Conservation (phyloP, 306 rosid species). For the barrel medic (Medicago truncatula) region DNA sequence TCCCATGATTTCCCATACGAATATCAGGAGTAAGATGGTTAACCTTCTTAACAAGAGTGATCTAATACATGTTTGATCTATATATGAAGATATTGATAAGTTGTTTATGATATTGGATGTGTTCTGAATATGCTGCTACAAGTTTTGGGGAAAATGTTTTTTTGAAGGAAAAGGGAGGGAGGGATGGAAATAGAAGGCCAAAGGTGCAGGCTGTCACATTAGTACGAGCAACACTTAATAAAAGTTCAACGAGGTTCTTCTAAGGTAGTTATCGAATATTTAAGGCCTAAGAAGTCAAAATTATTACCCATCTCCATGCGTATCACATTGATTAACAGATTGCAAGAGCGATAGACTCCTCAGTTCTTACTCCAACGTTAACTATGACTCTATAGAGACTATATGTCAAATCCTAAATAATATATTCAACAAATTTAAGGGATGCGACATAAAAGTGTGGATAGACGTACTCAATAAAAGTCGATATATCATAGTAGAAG, state of each 20-base stretch:
- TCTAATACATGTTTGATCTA: not conserved
- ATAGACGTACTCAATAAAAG: slow-evolving; percentile 28
- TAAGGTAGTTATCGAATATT: slow-evolving; percentile 12
- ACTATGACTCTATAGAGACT: not conserved
- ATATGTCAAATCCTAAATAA: not conserved
- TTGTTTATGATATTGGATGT: not conserved
- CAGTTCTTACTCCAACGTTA: slow-evolving; percentile 2
- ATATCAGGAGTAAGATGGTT: not conserved
- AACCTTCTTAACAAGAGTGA: not conserved
- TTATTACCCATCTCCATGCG: not conserved
- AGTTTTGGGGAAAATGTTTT: too few species aligned
- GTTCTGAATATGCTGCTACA: too few species aligned
- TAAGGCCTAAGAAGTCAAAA: slow-evolving; percentile 21
- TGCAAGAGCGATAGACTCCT: slow-evolving; percentile 10
- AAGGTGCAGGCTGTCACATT: too few species aligned
- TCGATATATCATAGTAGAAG: slow-evolving; percentile 36
- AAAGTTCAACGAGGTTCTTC: not conserved
- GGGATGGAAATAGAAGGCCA: too few species aligned
- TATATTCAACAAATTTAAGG: not conserved
- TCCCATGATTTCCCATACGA: not conserved
- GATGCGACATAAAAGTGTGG: slow-evolving; percentile 34
- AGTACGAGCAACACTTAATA: not conserved
- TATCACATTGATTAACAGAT: slow-evolving; percentile 25
- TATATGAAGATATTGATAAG: not conserved
- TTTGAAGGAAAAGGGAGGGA: too few species aligned